Evolutionary conservation across 1,139 yeast genomes (phyloP), one percentile per base, ranked within the genome.

Genomic region (Candida sp.): DNA sequence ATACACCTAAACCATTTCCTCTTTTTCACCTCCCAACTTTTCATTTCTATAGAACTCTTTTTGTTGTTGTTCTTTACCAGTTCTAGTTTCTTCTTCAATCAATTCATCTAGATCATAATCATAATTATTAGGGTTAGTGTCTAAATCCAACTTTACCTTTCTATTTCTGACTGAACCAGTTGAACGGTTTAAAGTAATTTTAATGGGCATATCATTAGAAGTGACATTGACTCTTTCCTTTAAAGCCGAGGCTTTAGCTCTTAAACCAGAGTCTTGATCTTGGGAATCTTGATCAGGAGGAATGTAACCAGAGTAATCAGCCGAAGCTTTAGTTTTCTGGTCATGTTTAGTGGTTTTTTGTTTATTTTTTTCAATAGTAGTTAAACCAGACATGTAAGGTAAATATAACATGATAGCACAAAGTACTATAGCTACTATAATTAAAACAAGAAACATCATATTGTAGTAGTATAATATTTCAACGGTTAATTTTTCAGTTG

Each of bases 361-460:
- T 41, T 43, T 48, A 48, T 23, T 61, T 36, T 60, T 56, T 40
- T 64, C 56, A 21, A 66, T 51, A 6, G 57, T 60, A 8, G 75
- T 69, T 44, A 73, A 56, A 2, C 75, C 74, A n/a, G 70, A 63
- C 12, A 61, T 55, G 48, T 64, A 66, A 3, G 78, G 78, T 40
- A 73, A 63, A 38, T 57, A 55, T 22, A 73, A 40, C 33, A 70
- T 56, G 12, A 61, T 46, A 1, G 56, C 69, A 25, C 68, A 67
- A 36, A 72, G 47, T 11, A 64, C 51, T 2, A 68, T 46, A 23
- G 68, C 61, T 42, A 61, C 42, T 49, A 54, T 21, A 21, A 63
- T 34, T 5, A 63, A 48, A 11, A 60, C 52, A 11, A 68, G 51
- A 51, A 70, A 64, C 74, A 70, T 69, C 40, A 35, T 33, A 44